Base-by-base conservation (phyloP, 768 basidiomycete species). In the Podaxis sp. region DNA sequence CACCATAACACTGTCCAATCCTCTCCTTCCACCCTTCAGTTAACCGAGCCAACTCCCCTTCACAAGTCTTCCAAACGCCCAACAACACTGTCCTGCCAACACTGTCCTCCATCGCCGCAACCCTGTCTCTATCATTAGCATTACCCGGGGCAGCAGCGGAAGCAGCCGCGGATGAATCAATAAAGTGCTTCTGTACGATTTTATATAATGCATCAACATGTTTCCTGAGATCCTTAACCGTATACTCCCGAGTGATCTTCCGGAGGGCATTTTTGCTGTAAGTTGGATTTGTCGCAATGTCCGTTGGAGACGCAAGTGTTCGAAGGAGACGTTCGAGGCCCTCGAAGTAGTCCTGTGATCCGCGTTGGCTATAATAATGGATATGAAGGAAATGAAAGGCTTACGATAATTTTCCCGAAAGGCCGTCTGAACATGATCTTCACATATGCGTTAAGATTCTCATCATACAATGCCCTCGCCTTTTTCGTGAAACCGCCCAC, bases 101-200 rank as follows among this genome's bases (percentile, higher is more conserved):
- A 22, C 54, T 50, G 26, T 62, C 54, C 22, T 62, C 61, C 36
- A 28, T 48, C 44, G 46, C 33, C 24, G 57, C 57, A 33, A 22
- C 46, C 46, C 57, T 58, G 17, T 58, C 59, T 8, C 37, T 60
- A 11, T 60, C n/a, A 22, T 15, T 53, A n/a, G 59, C 26, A 30
- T 40, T 56, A 50, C 55, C 61, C 55, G 41, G 61, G 37, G 41
- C 44, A 37, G 36, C 55, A 38, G 55, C 46, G 20, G 83, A 83
- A 3, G 83, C 71, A 66, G 86, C 89, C 65, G 89, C 90, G 10
- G 88, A 87, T 1, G 85, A 86, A 68, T 95, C 93, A 5, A 89
- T 89, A 70, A 97, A 98, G 71, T 99, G 96, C 74, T 99, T 99
- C 75, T 96, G 93, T 30, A 99, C 93, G 10, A 96, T 87, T 71